phyloP scores from a whole-genome alignment of 1,284 basidiomycete species.

The Sanghuangporus baumii region DNA sequence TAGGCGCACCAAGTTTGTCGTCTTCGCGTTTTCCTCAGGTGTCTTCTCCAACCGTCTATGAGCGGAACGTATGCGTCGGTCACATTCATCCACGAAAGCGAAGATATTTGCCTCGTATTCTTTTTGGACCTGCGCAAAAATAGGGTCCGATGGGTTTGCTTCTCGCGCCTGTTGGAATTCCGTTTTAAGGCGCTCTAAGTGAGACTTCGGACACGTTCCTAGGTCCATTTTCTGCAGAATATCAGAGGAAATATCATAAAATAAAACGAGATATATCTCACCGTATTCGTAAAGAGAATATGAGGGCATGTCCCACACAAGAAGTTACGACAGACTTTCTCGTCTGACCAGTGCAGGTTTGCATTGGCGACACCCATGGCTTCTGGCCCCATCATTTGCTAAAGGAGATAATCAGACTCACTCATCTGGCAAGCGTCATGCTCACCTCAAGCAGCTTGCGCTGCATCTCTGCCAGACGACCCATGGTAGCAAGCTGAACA shows the following conservation, averaged over 20 bases:
- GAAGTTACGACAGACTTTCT: constrained; percentile 99
- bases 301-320: constrained; percentile 98
- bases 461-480: constrained; percentile 86
- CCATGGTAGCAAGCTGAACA: constrained; percentile 41
- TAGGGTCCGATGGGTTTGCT: constrained; percentile 68
- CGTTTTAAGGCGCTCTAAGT: constrained; percentile 91
- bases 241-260: not conserved
- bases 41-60: constrained; percentile 97
- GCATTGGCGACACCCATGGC: constrained; percentile 93
- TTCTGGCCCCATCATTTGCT: constrained; percentile 99
- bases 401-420: constrained; percentile 14
- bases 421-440: constrained; percentile 15
- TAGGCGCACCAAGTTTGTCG: constrained; percentile 78
- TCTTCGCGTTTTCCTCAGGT: constrained; percentile 98
- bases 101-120: constrained; percentile 97
- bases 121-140: constrained; percentile 81
- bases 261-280: constrained; percentile 38
- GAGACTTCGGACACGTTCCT: constrained; percentile 95
- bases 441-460: constrained; percentile 84
- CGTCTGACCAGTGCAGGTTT: constrained; percentile 92
- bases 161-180: constrained; percentile 82
- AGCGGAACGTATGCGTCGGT: constrained; percentile 89
- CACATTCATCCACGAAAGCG: constrained; percentile 96
- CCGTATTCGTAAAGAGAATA: constrained; percentile 96
- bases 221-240: constrained; percentile 97